Evolutionary conservation across 2,329 filamentous ascomycete genomes (phyloP).

Genomic region (Neurospora sp.): DNA sequence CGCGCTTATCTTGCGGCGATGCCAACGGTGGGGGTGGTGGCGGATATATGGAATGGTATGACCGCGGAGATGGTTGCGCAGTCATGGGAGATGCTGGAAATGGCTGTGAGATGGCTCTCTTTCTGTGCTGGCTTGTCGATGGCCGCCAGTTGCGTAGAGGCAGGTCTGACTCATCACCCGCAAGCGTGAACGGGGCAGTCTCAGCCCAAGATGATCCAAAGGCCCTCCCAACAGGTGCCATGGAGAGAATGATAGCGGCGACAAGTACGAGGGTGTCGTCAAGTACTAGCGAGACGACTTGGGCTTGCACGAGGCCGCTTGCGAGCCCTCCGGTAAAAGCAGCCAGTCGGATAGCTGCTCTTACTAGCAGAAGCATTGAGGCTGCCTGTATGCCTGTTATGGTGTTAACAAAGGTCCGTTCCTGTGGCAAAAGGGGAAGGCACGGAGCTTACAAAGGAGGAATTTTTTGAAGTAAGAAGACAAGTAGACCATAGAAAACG

Average conservation of each 20-base stretch:
- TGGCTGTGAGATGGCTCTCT: slow-evolving; percentile 8
- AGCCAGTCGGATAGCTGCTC: slow-evolving; percentile 32
- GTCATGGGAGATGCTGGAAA: slow-evolving; percentile 1
- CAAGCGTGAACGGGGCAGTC: slow-evolving; percentile 24
- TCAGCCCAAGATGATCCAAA: slow-evolving; percentile 32
- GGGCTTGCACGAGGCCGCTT: slow-evolving; percentile 27
- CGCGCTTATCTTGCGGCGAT: slow-evolving; percentile 10
- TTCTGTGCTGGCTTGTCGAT: not conserved
- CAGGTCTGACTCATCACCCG: slow-evolving; percentile 2
- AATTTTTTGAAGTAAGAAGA: slow-evolving; percentile 34
- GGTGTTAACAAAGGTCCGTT: not conserved
- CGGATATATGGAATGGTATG: not conserved
- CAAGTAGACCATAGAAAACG: slow-evolving; percentile 30
- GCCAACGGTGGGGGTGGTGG: slow-evolving; percentile 1
- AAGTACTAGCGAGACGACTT: slow-evolving; percentile 29
- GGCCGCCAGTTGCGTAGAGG: not conserved
- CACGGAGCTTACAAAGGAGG: slow-evolving; percentile 30
- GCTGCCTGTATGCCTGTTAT: slow-evolving; percentile 28
- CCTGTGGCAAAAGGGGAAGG: not conserved
- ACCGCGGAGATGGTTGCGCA: not conserved
- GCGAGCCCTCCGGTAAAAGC: slow-evolving; percentile 28
- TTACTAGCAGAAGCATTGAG: slow-evolving; percentile 27
- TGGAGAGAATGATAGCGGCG: slow-evolving; percentile 25
- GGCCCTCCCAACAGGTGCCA: slow-evolving; percentile 28
- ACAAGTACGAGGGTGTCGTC: slow-evolving; percentile 32